Base-by-base conservation (phyloP, 164 flowering plant genomes). In the Vitis rupestris region DNA sequence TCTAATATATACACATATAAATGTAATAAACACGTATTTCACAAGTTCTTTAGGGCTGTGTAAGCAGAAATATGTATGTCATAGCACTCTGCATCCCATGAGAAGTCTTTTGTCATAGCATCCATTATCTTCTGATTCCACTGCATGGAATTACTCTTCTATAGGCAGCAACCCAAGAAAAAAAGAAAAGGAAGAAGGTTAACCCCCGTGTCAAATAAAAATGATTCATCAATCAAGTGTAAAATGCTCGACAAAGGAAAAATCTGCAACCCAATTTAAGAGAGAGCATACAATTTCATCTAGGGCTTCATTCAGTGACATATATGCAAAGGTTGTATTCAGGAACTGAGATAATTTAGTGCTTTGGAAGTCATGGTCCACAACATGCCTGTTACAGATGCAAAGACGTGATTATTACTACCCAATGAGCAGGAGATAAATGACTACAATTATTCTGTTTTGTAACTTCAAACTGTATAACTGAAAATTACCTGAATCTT, bases 31-130 rank as follows among this genome's bases (percentile, higher is more conserved):
- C 8, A 59, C 59, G 31, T 11, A 50, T 65, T 71, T 84, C 76
- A 88, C 65, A 78, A 47, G 66, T 68, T 84, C 70, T 78, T 85
- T 29, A 90, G 63, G 66, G 81, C 77, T 30, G 79, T 55, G 66
- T 88, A 92, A 10, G 97, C 90, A 10, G 81, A 81, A 64, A 82
- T 61, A 74, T 90, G 94, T 53, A 83, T 65, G 63, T 90, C 90
- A 16, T 48, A 82, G 84, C 92, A 85, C 73, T 88, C 94, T 1
- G 80, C 87, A 67, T 86, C 89, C 92, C 95, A 92, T 3, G 95
- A 88, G 75, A 88, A 86, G 76, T 92, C 96, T 68, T 72, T 83
- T 16, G 68, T 58, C 96, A 92, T 90, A 1, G 82, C 92, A 48
- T 86, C 85, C 68, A 49, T 75, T 15, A 90, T 86, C 82, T 69